phyloP scores from a whole-genome alignment of 2,329 filamentous ascomycete genomes.

The Fusarium transvaalense region DNA sequence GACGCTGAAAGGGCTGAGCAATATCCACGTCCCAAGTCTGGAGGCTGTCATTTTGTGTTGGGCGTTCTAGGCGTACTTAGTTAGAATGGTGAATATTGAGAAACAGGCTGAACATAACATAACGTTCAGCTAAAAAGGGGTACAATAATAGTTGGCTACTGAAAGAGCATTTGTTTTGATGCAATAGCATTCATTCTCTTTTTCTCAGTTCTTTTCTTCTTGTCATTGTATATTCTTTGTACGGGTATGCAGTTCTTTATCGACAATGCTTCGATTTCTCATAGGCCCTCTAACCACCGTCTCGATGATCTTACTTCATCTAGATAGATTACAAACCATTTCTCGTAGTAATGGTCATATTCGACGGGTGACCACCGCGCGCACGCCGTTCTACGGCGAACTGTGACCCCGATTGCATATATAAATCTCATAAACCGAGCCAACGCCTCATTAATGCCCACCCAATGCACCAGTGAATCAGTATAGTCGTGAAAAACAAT shows the following conservation, averaged over 20 bases:
- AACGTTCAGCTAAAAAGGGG: background rate
- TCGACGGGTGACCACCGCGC: background rate
- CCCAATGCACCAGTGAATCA: conserved; percentile 33
- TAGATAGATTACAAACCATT: background rate
- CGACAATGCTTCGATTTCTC: background rate
- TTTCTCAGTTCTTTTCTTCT: background rate
- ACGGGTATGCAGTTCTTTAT: background rate
- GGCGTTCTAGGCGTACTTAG: conserved; percentile 25
- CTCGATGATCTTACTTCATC: background rate
- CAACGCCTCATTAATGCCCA: conserved; percentile 41
- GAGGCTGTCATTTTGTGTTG: conserved; percentile 5
- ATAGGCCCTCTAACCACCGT: background rate
- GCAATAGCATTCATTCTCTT: too few species aligned
- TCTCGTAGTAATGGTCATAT: background rate
- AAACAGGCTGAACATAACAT: background rate
- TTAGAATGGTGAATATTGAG: conserved; percentile 8
- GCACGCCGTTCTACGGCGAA: background rate
- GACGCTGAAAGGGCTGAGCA: background rate
- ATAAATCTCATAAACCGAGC: conserved; percentile 28
- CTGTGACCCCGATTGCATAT: background rate
- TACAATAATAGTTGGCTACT: background rate
- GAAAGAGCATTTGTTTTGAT: background rate
- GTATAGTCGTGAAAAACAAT: conserved; percentile 29
- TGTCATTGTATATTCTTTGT: conserved; percentile 10
- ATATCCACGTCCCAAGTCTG: background rate